These are phyloP conservation scores for Lentinula novae-zelandiae DNA, from an alignment of 1,284 basidiomycete genomes.

Conservation along the genomic window DNA sequence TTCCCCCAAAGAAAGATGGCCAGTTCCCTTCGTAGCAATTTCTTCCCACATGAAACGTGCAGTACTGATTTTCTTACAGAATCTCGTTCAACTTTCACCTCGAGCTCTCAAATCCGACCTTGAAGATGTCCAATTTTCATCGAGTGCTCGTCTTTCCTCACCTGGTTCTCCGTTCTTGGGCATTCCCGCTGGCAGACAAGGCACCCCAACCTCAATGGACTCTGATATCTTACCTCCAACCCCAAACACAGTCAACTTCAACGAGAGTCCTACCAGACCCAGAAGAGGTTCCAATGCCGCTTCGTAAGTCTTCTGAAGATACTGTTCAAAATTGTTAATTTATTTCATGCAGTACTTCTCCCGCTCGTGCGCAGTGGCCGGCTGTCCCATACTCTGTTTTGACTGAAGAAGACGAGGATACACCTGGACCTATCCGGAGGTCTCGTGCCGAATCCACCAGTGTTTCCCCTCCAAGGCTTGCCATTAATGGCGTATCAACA, in stretches of 20 bases:
- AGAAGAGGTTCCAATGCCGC: conserved; percentile 1
- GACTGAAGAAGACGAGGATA: conserved; percentile 21
- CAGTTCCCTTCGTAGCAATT: too few species aligned
- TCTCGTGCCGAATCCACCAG: conserved; percentile 16
- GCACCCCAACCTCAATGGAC: conserved; percentile 19
- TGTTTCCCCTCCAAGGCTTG: conserved; percentile 55
- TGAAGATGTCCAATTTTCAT: conserved; percentile 33
- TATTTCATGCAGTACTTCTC: neutral
- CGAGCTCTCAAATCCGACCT: conserved; percentile 47
- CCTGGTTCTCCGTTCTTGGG: conserved; percentile 24
- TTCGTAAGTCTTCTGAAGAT: conserved; percentile 19
- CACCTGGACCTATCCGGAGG: conserved; percentile 14
- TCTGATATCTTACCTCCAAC: conserved; percentile 33
- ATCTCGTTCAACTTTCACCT: conserved; percentile 68
- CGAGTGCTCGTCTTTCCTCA: conserved; percentile 12
- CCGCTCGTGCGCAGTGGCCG: conserved; percentile 37
- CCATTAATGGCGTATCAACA: conserved; percentile 65
- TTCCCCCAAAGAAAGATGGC: neutral
- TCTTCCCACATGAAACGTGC: too few species aligned
- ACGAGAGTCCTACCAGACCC: neutral
- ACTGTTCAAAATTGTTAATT: neutral
- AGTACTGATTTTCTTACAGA: conserved; percentile 31
- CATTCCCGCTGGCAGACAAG: conserved; percentile 21
- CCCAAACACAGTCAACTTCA: conserved; percentile 20
- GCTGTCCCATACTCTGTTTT: conserved; percentile 42